Evolutionary conservation across 2,329 filamentous ascomycete species (phyloP).

Genomic region (Penicillium sclerotiorum): DNA sequence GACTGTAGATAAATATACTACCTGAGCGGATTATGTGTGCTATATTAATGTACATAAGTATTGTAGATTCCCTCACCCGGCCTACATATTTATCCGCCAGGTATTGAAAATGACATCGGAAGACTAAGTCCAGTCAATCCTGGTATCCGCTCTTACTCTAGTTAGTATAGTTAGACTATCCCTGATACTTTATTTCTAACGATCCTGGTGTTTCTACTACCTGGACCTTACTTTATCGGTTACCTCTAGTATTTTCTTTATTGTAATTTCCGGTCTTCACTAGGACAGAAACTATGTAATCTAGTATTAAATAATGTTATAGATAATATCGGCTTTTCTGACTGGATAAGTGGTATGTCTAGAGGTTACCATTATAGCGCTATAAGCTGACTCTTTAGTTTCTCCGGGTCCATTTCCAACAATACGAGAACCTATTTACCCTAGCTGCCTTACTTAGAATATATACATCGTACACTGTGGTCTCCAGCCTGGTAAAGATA

Average conservation of each 20-base stretch:
- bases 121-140: neutral
- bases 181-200: neutral
- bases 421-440: neutral
- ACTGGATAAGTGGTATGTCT: neutral
- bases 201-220: neutral
- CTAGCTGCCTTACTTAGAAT: neutral
- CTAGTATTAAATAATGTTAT: neutral
- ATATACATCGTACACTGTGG: neutral
- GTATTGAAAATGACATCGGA: neutral
- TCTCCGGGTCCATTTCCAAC: neutral
- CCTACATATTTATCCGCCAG: neutral
- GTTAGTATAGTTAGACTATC: neutral
- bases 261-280: neutral
- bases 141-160: neutral
- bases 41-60: neutral
- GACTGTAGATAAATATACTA: neutral
- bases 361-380: neutral
- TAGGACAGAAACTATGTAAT: neutral
- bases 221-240: neutral
- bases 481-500: neutral
- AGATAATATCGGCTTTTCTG: neutral
- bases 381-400: neutral
- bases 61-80: neutral
- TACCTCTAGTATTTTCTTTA: neutral
- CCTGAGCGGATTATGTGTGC: neutral